Evolutionary conservation across 2,329 filamentous ascomycete genomes (phyloP).

Genomic region (Diaporthe vexans): DNA sequence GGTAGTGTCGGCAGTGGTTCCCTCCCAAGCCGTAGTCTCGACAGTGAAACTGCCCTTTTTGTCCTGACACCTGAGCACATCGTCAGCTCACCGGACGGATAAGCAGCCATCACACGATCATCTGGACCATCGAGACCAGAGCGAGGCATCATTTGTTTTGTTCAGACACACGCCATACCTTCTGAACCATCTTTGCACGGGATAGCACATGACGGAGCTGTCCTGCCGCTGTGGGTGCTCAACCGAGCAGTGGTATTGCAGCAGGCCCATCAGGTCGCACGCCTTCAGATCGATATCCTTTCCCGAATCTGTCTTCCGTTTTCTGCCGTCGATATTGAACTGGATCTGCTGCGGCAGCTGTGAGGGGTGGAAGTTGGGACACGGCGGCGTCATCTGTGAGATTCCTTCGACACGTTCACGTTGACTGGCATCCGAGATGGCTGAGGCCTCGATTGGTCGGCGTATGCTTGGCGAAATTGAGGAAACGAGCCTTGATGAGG

Average conservation of each 20-base stretch:
- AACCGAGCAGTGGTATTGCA: constrained; percentile 73
- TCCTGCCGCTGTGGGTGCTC: constrained; percentile 60
- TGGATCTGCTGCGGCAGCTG: constrained; percentile 66
- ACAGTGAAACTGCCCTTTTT: constrained; percentile 70
- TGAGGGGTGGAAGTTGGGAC: constrained; percentile 66
- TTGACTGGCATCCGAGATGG: constrained; percentile 47
- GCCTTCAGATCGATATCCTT: constrained; percentile 63
- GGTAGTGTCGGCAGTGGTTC: constrained; percentile 43
- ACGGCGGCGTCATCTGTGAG: constrained; percentile 70
- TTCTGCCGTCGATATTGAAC: constrained; percentile 61
- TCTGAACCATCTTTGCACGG: constrained; percentile 71
- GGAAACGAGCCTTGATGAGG: constrained; percentile 71
- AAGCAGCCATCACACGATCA: background rate
- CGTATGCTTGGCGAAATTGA: constrained; percentile 68
- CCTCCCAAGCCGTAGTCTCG: constrained; percentile 76
- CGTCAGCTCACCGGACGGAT: constrained; percentile 7
- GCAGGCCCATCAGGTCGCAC: constrained; percentile 70
- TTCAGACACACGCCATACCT: constrained; percentile 58
- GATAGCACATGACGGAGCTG: constrained; percentile 67
- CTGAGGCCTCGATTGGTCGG: constrained; percentile 59
- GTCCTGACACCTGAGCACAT: constrained; percentile 66
- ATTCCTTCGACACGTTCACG: background rate
- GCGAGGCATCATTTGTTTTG: background rate
- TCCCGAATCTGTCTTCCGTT: constrained; percentile 63
- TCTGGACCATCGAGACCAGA: too few relatives aligned